phyloP scores from a whole-genome alignment of 2,329 filamentous ascomycete genomes.

The Fusarium euwallaceae region DNA sequence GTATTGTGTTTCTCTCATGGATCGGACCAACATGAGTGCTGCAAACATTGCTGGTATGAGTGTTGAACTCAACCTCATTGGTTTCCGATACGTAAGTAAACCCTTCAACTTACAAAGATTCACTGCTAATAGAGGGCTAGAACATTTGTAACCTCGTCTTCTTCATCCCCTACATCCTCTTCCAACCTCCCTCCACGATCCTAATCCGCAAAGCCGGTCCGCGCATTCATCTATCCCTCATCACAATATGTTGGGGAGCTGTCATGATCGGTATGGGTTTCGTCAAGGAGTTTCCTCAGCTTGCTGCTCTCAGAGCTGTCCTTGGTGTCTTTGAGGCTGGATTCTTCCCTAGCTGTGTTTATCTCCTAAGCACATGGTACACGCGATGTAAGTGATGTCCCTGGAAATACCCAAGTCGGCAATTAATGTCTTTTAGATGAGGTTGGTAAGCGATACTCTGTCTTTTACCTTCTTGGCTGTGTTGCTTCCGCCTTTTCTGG shows the following conservation, averaged over 20 bases:
- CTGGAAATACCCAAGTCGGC: neutral
- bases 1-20: constrained; percentile 84
- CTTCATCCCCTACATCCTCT: constrained; percentile 79
- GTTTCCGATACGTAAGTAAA: constrained; percentile 59
- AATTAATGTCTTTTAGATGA: constrained; percentile 61
- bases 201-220: constrained; percentile 76
- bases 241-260: constrained; percentile 70
- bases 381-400: constrained; percentile 66
- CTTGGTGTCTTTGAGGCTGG: constrained; percentile 77
- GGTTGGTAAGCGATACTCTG: constrained; percentile 76
- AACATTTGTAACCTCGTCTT: constrained; percentile 79
- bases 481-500: constrained; percentile 75
- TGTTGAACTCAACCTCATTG: constrained; percentile 60
- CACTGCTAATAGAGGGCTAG: constrained; percentile 44
- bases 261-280: constrained; percentile 78
- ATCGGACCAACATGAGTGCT: constrained; percentile 81
- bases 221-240: constrained; percentile 65
- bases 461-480: constrained; percentile 78
- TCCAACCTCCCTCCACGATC: constrained; percentile 79
- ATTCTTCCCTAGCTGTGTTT: constrained; percentile 79
- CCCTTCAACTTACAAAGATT: too few species aligned
- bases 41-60: constrained; percentile 78
- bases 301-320: constrained; percentile 69
- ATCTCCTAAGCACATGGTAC: constrained; percentile 81
- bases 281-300: constrained; percentile 61